A percentile compares a stretch with the other conserved stretches of the same genome.
phyloP scores from a whole-genome alignment of 208 protist genomes.

The Eutreptiella sp. region DNA sequence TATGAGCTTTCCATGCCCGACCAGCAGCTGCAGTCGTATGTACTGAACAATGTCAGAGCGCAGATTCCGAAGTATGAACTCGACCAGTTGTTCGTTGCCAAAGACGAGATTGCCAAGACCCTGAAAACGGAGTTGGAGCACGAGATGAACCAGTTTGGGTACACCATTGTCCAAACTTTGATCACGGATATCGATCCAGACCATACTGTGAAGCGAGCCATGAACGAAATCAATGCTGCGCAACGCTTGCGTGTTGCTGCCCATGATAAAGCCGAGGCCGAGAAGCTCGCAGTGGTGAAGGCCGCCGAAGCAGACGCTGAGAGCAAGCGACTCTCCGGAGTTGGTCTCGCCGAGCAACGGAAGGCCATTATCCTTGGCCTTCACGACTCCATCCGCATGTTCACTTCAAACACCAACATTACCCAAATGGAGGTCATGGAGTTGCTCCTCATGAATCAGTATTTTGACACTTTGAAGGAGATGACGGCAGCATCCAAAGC shows the following conservation, averaged over 20 bases:
- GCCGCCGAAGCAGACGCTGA: slow-evolving; percentile 61
- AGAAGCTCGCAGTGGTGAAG: slow-evolving; percentile 57
- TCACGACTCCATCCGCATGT: slow-evolving; percentile 50
- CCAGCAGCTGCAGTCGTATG: slow-evolving; percentile 50
- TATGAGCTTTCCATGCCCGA: slow-evolving; percentile 47
- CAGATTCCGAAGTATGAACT: slow-evolving; percentile 66
- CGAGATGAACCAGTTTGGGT: slow-evolving; percentile 54
- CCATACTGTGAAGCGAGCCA: slow-evolving; percentile 48
- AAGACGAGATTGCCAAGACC: slow-evolving; percentile 60
- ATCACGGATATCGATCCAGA: slow-evolving; percentile 66
- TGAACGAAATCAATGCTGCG: slow-evolving; percentile 62
- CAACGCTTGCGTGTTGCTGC: slow-evolving; percentile 62
- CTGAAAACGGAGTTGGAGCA: slow-evolving; percentile 57
- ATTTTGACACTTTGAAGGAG: slow-evolving; percentile 62
- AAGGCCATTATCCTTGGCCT: slow-evolving; percentile 60
- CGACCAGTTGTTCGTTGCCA: slow-evolving; percentile 62
- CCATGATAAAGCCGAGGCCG: slow-evolving; percentile 61
- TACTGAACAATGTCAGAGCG: slow-evolving; percentile 56
- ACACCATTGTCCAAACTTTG: slow-evolving; percentile 56
- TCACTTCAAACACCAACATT: slow-evolving; percentile 47
- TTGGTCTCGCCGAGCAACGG: slow-evolving; percentile 54
- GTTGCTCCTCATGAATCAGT: slow-evolving; percentile 66
- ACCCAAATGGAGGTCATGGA: slow-evolving; percentile 53
- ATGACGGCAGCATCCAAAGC: slow-evolving; percentile 42
- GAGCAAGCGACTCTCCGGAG: slow-evolving; percentile 50